Evolutionary conservation across 2,329 filamentous ascomycete genomes (phyloP).

Genomic region (Nannizziopsis arthrosporioides): DNA sequence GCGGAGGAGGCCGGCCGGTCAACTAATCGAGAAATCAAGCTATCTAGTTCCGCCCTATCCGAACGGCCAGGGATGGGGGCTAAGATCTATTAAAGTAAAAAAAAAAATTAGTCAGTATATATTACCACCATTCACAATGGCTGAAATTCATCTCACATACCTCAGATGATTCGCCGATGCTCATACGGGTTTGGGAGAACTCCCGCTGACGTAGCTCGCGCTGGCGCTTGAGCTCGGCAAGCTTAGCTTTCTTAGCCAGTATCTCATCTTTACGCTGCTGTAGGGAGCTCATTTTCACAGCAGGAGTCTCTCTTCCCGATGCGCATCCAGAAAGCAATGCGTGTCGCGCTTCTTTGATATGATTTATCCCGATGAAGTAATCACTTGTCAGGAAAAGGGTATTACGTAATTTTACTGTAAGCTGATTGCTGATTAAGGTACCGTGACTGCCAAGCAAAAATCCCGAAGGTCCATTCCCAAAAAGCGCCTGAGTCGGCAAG

Average conservation of each 20-base stretch:
- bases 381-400: background rate
- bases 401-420: background rate
- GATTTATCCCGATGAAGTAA: constrained; percentile 2
- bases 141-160: constrained; percentile 40
- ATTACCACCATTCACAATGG: background rate
- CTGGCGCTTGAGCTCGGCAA: constrained; percentile 89
- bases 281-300: constrained; percentile 20
- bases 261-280: constrained; percentile 89
- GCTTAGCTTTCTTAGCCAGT: constrained; percentile 88
- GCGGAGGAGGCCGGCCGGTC: constrained; percentile 63
- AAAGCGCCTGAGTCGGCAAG: constrained; percentile 3
- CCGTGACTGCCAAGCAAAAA: constrained; percentile 8
- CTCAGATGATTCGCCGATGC: constrained; percentile 57
- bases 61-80: constrained; percentile 55
- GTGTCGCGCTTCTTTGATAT: background rate
- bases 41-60: constrained; percentile 65
- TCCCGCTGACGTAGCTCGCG: constrained; percentile 72
- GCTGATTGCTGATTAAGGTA: background rate
- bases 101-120: background rate
- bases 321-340: background rate
- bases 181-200: constrained; percentile 56
- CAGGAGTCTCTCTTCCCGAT: background rate
- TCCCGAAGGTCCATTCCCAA: constrained; percentile 10
- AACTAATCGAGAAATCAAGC: constrained; percentile 71
- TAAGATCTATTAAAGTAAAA: constrained; percentile 15